Evolutionary conservation across 176 grass and related monocot species (phyloP).

Genomic region (sorghum (Sorghum bicolor)): DNA sequence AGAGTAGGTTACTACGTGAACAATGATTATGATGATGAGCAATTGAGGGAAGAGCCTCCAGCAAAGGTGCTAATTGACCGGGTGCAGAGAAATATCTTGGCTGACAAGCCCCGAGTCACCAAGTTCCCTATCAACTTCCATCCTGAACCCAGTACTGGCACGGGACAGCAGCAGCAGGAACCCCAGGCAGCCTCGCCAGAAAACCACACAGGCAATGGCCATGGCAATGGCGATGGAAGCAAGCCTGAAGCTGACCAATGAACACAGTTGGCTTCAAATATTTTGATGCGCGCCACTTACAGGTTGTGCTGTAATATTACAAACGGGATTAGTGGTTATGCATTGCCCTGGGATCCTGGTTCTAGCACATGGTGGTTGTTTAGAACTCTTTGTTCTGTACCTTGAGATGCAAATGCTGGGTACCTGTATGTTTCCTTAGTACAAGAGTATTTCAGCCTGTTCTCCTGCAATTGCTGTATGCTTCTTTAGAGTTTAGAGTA

Average conservation of each 20-base stretch:
- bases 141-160: conserved; percentile 67
- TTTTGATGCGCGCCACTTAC: conserved; percentile 21
- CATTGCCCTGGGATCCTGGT: conserved; percentile 7
- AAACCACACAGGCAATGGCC: conserved; percentile 34
- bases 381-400: conserved; percentile 16
- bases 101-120: conserved; percentile 93
- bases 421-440: conserved; percentile 18
- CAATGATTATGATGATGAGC: conserved; percentile 95
- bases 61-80: conserved; percentile 18
- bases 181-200: conserved; percentile 46
- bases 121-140: conserved; percentile 99
- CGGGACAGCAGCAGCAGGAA: conserved; percentile 47
- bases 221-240: conserved; percentile 34
- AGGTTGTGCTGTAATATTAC: conserved; percentile 23
- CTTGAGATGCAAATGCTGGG: neutral
- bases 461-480: conserved; percentile 16
- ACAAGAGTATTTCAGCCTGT: neutral
- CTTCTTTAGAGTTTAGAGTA: conserved; percentile 12
- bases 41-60: conserved; percentile 89
- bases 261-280: conserved; percentile 7
- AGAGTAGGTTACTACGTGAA: conserved; percentile 98
- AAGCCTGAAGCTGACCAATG: conserved; percentile 27
- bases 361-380: conserved; percentile 3
- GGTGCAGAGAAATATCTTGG: conserved; percentile 96
- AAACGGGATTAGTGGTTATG: conserved; percentile 17